phyloP scores from a whole-genome alignment of 257 asterid genomes.

The Lycium barbarum region DNA sequence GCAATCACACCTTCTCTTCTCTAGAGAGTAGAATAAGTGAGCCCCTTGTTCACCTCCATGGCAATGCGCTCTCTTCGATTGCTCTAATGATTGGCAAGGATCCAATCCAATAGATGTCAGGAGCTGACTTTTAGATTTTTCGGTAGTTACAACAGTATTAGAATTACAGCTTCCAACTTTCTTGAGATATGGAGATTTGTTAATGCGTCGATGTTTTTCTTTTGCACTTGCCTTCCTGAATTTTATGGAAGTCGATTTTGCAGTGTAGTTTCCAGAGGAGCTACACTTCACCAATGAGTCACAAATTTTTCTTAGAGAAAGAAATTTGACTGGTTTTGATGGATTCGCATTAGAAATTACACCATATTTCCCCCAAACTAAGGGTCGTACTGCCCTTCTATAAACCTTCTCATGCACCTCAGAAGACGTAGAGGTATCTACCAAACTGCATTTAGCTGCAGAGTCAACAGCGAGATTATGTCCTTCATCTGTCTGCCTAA shows the following conservation, averaged over 20 bases:
- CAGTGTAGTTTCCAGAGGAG: constrained; percentile 34
- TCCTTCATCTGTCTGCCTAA: constrained; percentile 36
- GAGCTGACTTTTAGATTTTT: constrained; percentile 29
- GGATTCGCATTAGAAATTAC: constrained; percentile 60
- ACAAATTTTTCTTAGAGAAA: constrained; percentile 49
- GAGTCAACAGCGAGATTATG: constrained; percentile 38
- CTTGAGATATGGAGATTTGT: constrained; percentile 35
- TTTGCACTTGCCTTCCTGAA: constrained; percentile 41
- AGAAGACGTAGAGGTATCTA: constrained; percentile 38
- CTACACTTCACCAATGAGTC: constrained; percentile 37
- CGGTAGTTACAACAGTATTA: not conserved
- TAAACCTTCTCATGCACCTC: constrained; percentile 34
- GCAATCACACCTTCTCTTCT: constrained; percentile 39
- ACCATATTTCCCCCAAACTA: constrained; percentile 62
- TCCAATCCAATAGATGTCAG: constrained; percentile 37
- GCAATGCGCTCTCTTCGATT: constrained; percentile 37
- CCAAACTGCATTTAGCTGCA: constrained; percentile 39
- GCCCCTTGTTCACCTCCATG: constrained; percentile 40
- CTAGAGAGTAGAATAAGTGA: constrained; percentile 35
- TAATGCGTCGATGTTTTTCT: constrained; percentile 27
- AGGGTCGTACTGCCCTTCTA: constrained; percentile 50
- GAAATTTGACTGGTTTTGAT: constrained; percentile 51
- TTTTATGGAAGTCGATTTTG: constrained; percentile 33
- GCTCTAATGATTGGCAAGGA: constrained; percentile 37
- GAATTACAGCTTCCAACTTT: constrained; percentile 36